These are phyloP conservation scores for Priceomyces haplophilus DNA, from an alignment of 805 yeast genomes.

Conservation along the genomic window DNA sequence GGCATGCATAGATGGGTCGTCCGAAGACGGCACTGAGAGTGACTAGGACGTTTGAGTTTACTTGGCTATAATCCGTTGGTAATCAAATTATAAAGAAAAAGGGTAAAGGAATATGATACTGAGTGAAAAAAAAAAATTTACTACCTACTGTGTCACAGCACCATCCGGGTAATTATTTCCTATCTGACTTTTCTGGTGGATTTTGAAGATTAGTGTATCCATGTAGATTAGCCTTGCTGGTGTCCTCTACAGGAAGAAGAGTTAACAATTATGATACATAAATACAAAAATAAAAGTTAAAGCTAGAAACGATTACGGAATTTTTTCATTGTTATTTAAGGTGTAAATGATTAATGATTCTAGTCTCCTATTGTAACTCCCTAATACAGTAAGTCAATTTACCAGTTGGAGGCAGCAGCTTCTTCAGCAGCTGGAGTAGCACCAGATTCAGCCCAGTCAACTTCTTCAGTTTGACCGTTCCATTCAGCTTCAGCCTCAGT, in stretches of 20 bases:
- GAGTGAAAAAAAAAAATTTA: neutral
- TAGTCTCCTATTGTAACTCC: conserved; percentile 6
- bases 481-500: conserved; percentile 56
- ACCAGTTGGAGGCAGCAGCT: conserved; percentile 61
- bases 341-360: conserved; percentile 7
- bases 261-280: conserved; percentile 3
- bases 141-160: neutral
- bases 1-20: conserved; percentile 12
- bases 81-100: conserved; percentile 23
- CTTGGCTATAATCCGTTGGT: conserved; percentile 31
- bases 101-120: conserved; percentile 6
- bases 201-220: no score
- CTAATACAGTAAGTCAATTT: conserved; percentile 14
- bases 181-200: no score
- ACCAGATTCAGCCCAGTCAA: conserved; percentile 63
- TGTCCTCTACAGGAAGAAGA: neutral
- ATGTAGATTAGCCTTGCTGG: no score
- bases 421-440: conserved; percentile 65
- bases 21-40: conserved; percentile 1
- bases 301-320: conserved; percentile 7
- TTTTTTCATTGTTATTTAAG: conserved; percentile 6
- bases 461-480: conserved; percentile 56
- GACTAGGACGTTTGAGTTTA: conserved; percentile 24
- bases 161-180: conserved; percentile 1
- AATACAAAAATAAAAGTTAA: conserved; percentile 3